A percentile compares a stretch with the other conserved stretches of the same genome.
Conservation (phyloP, 129 eudicot genomes). For the Escallonia herrerae region DNA sequence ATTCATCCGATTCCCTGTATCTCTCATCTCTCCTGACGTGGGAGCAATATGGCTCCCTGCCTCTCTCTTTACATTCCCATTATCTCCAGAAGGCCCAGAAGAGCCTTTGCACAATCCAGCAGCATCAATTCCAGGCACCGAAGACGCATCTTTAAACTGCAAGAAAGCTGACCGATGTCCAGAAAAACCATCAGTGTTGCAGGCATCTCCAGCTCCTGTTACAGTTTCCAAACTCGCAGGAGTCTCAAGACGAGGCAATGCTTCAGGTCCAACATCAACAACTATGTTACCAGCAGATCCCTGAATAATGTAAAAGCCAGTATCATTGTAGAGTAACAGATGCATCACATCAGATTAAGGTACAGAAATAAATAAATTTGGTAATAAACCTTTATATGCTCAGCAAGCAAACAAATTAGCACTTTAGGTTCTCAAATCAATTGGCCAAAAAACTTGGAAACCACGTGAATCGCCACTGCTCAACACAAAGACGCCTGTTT, state of each 20-base stretch:
- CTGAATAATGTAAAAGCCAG: constrained; percentile 11
- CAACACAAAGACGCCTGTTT: no score
- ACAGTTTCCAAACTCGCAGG: constrained; percentile 6
- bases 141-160: constrained; percentile 3
- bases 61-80: constrained; percentile 2
- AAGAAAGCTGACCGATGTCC: neutral
- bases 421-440: no score
- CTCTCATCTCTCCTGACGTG: neutral
- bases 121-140: constrained; percentile 1
- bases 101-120: neutral
- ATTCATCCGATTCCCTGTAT: neutral
- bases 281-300: constrained; percentile 14
- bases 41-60: constrained; percentile 3
- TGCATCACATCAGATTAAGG: no score
- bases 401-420: no score
- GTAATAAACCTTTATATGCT: no score
- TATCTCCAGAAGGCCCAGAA: constrained; percentile 7
- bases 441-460: no score
- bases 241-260: constrained; percentile 16
- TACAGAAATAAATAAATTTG: no score
- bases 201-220: neutral
- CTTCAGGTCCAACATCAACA: constrained; percentile 24
- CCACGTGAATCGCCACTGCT: no score
- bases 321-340: no score
- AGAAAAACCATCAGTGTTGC: neutral